A percentile compares a stretch with the other conserved stretches of the same genome.
These are phyloP conservation scores for Lanzia echinophila DNA, from an alignment of 2,329 filamentous ascomycete genomes.

Conservation along the genomic window DNA sequence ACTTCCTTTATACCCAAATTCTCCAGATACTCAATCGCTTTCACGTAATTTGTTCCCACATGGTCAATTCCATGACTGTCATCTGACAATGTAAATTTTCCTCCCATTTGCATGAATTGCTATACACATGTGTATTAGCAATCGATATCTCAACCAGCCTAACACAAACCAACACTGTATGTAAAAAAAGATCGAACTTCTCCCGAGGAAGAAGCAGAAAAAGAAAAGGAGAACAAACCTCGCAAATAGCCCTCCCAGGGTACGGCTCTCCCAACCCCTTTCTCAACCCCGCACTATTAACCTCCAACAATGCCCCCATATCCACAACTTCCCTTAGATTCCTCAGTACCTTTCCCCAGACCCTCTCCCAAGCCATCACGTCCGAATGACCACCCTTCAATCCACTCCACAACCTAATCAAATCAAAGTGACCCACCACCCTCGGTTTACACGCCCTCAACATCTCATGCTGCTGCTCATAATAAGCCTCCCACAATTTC, in stretches of 20 bases:
- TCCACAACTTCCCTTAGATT: conserved; percentile 65
- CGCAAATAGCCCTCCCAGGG: conserved; percentile 69
- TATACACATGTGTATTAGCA: background rate
- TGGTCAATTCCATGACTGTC: conserved; percentile 89
- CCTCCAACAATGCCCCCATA: conserved; percentile 79
- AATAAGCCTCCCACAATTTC: conserved; percentile 74
- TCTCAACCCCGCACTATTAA: conserved; percentile 79
- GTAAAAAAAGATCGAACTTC: background rate
- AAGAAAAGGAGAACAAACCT: conserved; percentile 31
- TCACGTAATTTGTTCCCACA: conserved; percentile 75
- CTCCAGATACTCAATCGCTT: conserved; percentile 63
- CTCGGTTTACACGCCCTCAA: conserved; percentile 62
- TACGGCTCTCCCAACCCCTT: conserved; percentile 92
- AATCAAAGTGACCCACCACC: conserved; percentile 89
- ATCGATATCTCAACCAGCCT: too few species aligned
- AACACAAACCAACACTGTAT: too few species aligned
- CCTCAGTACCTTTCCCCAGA: conserved; percentile 68
- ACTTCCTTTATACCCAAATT: conserved; percentile 58
- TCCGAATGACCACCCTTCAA: conserved; percentile 58
- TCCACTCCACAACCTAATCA: conserved; percentile 74
- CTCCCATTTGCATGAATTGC: conserved; percentile 64
- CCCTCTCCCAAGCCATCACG: conserved; percentile 48
- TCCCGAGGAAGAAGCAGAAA: background rate
- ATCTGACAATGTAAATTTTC: conserved; percentile 85
- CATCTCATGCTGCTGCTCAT: conserved; percentile 83